Percentiles rank a stretch among this genome's conserved stretches.
phyloP scores from a whole-genome alignment of 768 basidiomycete genomes.

The Trametes meyenii region DNA sequence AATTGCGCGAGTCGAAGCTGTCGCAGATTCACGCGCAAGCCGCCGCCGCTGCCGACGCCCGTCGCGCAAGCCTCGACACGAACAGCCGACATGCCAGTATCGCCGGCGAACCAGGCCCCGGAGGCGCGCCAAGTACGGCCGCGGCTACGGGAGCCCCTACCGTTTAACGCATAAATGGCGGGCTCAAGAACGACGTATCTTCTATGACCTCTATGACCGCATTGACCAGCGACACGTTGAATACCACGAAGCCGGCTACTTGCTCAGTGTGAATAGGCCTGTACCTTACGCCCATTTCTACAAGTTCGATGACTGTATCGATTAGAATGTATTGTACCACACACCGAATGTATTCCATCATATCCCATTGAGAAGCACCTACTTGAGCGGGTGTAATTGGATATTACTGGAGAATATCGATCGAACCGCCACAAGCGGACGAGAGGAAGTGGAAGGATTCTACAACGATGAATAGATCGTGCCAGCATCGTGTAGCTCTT shows the following conservation, averaged over 20 bases:
- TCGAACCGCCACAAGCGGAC: no score
- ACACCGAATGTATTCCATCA: no score
- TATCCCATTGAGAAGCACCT: no score
- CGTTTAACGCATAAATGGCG: neutral
- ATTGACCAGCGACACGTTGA: neutral
- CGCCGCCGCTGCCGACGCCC: conserved; percentile 21
- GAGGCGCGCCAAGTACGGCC: neutral
- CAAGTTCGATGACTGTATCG: no score
- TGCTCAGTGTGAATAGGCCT: neutral
- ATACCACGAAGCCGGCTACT: neutral
- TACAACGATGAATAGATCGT: no score
- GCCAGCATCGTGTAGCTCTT: no score
- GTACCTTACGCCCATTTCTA: no score
- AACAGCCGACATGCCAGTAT: neutral
- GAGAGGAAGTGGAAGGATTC: no score
- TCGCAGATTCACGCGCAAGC: conserved; percentile 31
- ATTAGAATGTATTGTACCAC: no score
- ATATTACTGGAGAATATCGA: no score
- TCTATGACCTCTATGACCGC: neutral
- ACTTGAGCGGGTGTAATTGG: no score
- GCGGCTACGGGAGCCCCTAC: neutral
- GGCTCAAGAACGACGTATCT: no score
- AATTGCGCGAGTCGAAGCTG: conserved; percentile 28
- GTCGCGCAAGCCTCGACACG: conserved; percentile 8
- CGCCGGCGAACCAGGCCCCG: neutral